Evolutionary conservation across 2,329 filamentous ascomycete species (phyloP).

Genomic region (Colletotrichum melonis): DNA sequence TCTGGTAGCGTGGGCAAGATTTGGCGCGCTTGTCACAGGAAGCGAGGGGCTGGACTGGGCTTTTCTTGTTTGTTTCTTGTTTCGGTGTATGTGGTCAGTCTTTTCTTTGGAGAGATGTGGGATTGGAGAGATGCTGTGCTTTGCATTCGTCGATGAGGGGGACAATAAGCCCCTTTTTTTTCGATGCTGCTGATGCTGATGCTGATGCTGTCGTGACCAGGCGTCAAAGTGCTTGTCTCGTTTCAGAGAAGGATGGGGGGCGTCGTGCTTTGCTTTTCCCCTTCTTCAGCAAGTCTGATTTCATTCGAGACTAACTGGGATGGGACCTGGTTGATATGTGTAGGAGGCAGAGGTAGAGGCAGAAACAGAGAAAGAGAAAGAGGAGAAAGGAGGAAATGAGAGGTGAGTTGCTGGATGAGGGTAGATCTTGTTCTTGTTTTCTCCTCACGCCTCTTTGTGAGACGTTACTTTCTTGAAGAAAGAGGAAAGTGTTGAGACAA

Average conservation of each 20-base stretch:
- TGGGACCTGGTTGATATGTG: background rate
- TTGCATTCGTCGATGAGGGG: background rate
- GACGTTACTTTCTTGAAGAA: slow-evolving; percentile 33
- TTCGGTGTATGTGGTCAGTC: background rate
- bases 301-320: background rate
- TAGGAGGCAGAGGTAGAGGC: background rate
- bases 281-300: background rate
- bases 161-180: background rate
- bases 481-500: slow-evolving; percentile 3
- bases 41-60: slow-evolving; percentile 23
- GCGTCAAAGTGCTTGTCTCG: background rate
- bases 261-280: background rate
- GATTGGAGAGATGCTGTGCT: background rate
- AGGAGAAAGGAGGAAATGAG: slow-evolving; percentile 1
- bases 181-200: background rate
- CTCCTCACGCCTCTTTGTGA: slow-evolving; percentile 26
- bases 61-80: background rate
- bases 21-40: slow-evolving; percentile 26
- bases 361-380: background rate
- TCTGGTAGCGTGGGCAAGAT: background rate
- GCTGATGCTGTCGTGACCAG: slow-evolving; percentile 10
- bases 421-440: background rate
- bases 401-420: background rate
- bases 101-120: background rate
- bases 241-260: slow-evolving; percentile 1